A percentile compares a stretch with the other conserved stretches of the same genome.
Evolutionary conservation across 495 filamentous ascomycete genomes (phyloP).

Genomic region (Eremomyces bilateralis): DNA sequence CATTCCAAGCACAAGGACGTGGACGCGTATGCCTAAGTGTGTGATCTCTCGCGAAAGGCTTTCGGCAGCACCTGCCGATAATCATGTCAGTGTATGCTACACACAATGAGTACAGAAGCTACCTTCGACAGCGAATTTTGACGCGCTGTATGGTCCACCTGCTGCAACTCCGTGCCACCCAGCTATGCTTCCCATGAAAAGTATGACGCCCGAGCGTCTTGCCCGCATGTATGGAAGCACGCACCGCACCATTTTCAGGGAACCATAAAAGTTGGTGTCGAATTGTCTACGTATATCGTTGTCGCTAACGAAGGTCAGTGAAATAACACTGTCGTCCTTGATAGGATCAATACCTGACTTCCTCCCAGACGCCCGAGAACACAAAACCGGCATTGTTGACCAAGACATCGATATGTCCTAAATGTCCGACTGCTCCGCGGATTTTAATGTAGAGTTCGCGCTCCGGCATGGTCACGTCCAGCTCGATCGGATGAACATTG

Average conservation of each 20-base stretch:
- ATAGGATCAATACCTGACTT: conserved; percentile 6
- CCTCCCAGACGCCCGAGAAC: conserved; percentile 9
- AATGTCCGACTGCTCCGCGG: background rate
- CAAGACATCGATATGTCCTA: conserved; percentile 12
- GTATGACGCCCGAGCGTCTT: conserved; percentile 9
- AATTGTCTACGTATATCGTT: conserved; percentile 9
- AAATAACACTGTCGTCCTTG: conserved; percentile 1
- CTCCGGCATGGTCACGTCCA: conserved; percentile 8
- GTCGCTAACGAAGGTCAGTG: conserved; percentile 5
- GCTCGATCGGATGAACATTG: too few relatives aligned
- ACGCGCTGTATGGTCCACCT: conserved; percentile 8
- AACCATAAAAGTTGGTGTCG: conserved; percentile 15
- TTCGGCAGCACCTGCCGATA: conserved; percentile 1
- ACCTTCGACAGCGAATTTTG: conserved; percentile 15
- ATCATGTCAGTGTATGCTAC: background rate
- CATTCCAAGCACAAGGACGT: conserved; percentile 8
- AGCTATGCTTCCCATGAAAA: conserved; percentile 10
- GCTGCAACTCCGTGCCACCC: conserved; percentile 7
- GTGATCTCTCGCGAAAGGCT: conserved; percentile 2
- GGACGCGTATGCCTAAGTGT: conserved; percentile 5
- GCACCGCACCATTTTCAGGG: conserved; percentile 9
- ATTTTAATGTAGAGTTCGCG: conserved; percentile 4
- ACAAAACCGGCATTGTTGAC: conserved; percentile 14
- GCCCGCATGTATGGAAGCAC: conserved; percentile 10
- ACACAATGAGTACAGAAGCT: background rate